Evolutionary conservation across 768 basidiomycete genomes (phyloP), one percentile per base, ranked within the genome.

Genomic region (Arthromyces matolae): DNA sequence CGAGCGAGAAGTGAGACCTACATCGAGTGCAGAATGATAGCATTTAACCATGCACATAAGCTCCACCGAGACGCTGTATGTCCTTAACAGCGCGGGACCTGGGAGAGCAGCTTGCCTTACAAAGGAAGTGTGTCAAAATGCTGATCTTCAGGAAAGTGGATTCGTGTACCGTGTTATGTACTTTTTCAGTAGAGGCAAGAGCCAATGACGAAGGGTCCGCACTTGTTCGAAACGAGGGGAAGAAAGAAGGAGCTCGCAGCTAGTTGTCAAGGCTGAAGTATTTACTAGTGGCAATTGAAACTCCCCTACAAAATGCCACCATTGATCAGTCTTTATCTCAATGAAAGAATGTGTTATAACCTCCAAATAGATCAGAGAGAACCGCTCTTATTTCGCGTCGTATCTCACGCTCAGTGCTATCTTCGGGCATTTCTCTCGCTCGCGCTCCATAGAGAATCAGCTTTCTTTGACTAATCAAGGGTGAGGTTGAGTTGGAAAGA

Each of bases 191-290:
- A 81, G 69, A 3, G 89, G 89, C n/a, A 88, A 61, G 25, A 92
- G 69, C 89, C 89, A 92, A 39, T 80, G 77, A 45, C 72, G 74
- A 45, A 89, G 75, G 8, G 78, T 78, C 55, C 83, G 73, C 29
- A 87, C 79, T 66, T 90, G 87, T 53, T 90, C 86, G 52, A 80
- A 90, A 18, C 85, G 79, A 19, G 86, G 73, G 3, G 86, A 81
- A 4, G 64, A 64, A 24, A 81, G 58, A 34, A 84, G 59, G 4
- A 65, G 68, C 8, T 56, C 63, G 60, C 83, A 86, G 22, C 63
- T 68, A 13, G 60, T 53, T 10, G 71, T 61, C 14, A 82, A 54
- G n/a, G 59, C 59, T 4, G 66, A 56, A 10, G 70, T 65, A n/a
- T 76, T 74, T 6, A 59, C 49, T 47, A 66, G 60, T 24, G 55